Evolutionary conservation across 495 filamentous ascomycete species (phyloP).

Genomic region (Hyaloscypha bicolor): DNA sequence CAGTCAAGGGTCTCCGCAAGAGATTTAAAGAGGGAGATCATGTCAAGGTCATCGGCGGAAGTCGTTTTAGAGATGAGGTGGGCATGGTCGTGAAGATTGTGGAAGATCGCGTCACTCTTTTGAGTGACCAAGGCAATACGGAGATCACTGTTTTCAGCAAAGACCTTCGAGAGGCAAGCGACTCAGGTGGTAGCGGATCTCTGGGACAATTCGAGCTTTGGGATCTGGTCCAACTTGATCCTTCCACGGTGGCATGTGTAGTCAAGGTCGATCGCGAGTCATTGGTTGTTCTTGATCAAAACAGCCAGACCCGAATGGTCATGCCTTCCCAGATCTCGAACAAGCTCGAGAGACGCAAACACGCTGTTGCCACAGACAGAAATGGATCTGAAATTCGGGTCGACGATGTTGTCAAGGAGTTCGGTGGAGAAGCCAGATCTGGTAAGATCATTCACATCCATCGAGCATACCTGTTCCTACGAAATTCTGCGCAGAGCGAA

Average conservation of each 20-base stretch:
- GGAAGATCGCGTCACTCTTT: constrained; percentile 85
- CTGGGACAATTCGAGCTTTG: constrained; percentile 86
- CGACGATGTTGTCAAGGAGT: constrained; percentile 91
- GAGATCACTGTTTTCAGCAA: constrained; percentile 99
- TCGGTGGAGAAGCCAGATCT: constrained; percentile 78
- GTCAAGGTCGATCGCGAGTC: constrained; percentile 95
- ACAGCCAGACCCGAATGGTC: constrained; percentile 76
- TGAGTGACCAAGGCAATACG: constrained; percentile 86
- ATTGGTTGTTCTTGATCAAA: constrained; percentile 86
- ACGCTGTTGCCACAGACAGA: constrained; percentile 88
- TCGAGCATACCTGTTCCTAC: constrained; percentile 83
- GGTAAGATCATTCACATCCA: constrained; percentile 92
- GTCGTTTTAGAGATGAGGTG: constrained; percentile 88
- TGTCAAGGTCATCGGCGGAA: constrained; percentile 97
- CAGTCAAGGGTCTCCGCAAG: constrained; percentile 90
- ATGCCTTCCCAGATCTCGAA: constrained; percentile 90
- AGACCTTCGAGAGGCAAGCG: constrained; percentile 88
- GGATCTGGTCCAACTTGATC: constrained; percentile 92
- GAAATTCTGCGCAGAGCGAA: constrained; percentile 80
- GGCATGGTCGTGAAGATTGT: constrained; percentile 95
- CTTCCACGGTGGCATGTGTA: constrained; percentile 87
- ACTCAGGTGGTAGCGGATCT: constrained; percentile 78
- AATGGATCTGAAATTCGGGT: constrained; percentile 90
- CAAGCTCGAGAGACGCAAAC: constrained; percentile 74
- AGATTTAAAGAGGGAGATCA: constrained; percentile 93